Percentiles rank a stretch among this genome's conserved stretches.
These are phyloP conservation scores for Ophiostoma australiae DNA, from an alignment of 2,329 filamentous ascomycete species.

Conservation along the genomic window DNA sequence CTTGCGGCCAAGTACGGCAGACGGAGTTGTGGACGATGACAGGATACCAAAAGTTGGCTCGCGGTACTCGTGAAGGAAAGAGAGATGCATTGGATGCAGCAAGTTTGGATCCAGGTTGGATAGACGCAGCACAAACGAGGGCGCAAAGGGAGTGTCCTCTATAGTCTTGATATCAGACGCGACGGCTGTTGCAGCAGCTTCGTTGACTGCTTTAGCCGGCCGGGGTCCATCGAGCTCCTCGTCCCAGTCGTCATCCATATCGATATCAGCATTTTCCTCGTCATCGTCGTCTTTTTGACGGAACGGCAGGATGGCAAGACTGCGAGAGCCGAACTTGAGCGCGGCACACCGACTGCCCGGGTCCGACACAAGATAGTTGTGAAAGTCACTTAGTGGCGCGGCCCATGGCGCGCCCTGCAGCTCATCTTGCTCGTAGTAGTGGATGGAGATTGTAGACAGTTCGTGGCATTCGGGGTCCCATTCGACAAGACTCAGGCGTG, in stretches of 20 bases:
- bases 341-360: conserved; percentile 90
- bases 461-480: conserved; percentile 80
- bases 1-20: conserved; percentile 73
- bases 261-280: conserved; percentile 70
- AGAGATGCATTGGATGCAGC: conserved; percentile 82
- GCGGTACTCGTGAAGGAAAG: conserved; percentile 93
- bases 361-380: conserved; percentile 80
- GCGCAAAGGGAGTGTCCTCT: conserved; percentile 70
- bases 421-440: conserved; percentile 97
- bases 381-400: conserved; percentile 65
- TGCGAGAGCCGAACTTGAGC: conserved; percentile 83
- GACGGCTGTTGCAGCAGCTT: conserved; percentile 35
- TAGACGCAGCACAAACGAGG: conserved; percentile 89
- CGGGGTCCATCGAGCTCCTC: conserved; percentile 69
- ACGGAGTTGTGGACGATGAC: conserved; percentile 68
- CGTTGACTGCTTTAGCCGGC: conserved; percentile 43
- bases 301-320: conserved; percentile 90
- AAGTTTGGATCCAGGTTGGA: conserved; percentile 82
- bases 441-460: conserved; percentile 86
- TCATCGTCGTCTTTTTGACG: conserved; percentile 67
- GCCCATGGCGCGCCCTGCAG: conserved; percentile 78
- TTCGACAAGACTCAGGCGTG: conserved; percentile 86
- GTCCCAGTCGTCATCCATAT: conserved; percentile 80
- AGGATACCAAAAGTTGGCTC: conserved; percentile 96
- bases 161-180: conserved; percentile 42